Conservation (phyloP, 1,284 basidiomycete genomes). For the Veloboletus limbatus region DNA sequence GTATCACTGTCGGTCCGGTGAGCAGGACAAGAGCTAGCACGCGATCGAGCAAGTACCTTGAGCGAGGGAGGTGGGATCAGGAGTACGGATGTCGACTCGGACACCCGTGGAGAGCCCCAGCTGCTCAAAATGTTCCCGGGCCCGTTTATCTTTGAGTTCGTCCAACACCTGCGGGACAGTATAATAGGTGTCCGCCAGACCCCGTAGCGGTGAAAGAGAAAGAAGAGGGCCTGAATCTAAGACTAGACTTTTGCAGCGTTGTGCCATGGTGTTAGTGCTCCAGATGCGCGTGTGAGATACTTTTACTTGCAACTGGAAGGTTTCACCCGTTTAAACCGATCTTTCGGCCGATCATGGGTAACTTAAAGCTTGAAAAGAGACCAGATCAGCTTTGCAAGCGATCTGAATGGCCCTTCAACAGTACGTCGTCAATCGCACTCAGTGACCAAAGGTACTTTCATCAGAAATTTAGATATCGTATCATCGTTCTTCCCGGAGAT, state of each 20-base stretch:
- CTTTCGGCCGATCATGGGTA: background rate
- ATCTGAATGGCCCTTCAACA: slow-evolving; percentile 43
- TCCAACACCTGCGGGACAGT: slow-evolving; percentile 88
- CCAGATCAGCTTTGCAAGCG: background rate
- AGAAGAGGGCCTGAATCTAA: slow-evolving; percentile 92
- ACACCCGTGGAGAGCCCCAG: slow-evolving; percentile 75
- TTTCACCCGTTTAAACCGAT: background rate
- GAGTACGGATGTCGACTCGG: slow-evolving; percentile 69
- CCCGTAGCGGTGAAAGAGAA: slow-evolving; percentile 80
- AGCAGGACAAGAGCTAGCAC: slow-evolving; percentile 10
- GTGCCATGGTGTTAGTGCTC: slow-evolving; percentile 21
- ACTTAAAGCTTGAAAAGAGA: background rate
- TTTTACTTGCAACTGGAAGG: too few species aligned
- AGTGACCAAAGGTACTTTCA: slow-evolving; percentile 10
- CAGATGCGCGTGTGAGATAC: slow-evolving; percentile 17
- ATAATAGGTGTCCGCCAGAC: slow-evolving; percentile 77
- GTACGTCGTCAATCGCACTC: slow-evolving; percentile 30
- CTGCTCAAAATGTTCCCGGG: slow-evolving; percentile 80
- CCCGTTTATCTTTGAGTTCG: slow-evolving; percentile 85
- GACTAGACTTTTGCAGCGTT: slow-evolving; percentile 74
- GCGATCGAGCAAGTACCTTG: slow-evolving; percentile 58
- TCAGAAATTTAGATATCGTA: slow-evolving; percentile 61
- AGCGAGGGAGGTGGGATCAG: slow-evolving; percentile 70
- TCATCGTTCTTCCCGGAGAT: slow-evolving; percentile 91
- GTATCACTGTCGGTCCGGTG: slow-evolving; percentile 59